Evolutionary conservation across 1,284 basidiomycete genomes (phyloP).

Genomic region (Papiliotrema terrestris): DNA sequence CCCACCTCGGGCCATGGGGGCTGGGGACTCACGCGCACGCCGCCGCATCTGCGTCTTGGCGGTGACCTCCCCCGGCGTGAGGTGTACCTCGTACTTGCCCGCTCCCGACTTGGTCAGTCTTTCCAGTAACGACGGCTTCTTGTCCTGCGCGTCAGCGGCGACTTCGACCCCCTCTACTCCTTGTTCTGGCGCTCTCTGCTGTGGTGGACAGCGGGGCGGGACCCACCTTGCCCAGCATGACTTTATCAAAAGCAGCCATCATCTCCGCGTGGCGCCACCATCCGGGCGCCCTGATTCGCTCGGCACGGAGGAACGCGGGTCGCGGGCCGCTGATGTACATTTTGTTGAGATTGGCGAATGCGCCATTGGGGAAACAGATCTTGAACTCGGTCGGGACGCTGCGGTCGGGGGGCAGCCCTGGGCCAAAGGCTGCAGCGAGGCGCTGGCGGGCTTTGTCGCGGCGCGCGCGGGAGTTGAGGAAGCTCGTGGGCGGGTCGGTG

Average conservation of each 20-base stretch:
- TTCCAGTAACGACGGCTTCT: constrained; percentile 82
- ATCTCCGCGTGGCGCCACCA: constrained; percentile 92
- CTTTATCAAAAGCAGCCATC: constrained; percentile 81
- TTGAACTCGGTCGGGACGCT: constrained; percentile 68
- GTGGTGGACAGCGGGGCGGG: no score
- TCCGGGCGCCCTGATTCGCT: constrained; percentile 72
- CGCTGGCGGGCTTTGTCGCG: constrained; percentile 78
- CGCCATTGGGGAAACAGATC: constrained; percentile 86
- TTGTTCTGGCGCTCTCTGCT: no score
- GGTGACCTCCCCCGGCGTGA: constrained; percentile 72
- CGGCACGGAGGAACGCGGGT: constrained; percentile 33
- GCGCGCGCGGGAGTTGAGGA: constrained; percentile 74
- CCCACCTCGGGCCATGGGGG: no score
- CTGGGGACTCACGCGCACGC: constrained; percentile 35
- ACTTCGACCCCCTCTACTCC: no score
- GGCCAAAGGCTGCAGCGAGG: constrained; percentile 73
- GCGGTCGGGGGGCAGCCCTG: constrained; percentile 37
- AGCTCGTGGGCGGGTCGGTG: constrained; percentile 69
- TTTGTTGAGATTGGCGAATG: constrained; percentile 49
- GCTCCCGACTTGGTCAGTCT: constrained; percentile 67
- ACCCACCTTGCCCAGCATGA: constrained; percentile 76
- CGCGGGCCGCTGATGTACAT: constrained; percentile 24
- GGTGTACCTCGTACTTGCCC: constrained; percentile 66
- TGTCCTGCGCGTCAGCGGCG: constrained; percentile 59
- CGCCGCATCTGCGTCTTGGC: constrained; percentile 76